Base-by-base conservation (phyloP, 768 basidiomycete genomes). In the Agaricus bisporus region DNA sequence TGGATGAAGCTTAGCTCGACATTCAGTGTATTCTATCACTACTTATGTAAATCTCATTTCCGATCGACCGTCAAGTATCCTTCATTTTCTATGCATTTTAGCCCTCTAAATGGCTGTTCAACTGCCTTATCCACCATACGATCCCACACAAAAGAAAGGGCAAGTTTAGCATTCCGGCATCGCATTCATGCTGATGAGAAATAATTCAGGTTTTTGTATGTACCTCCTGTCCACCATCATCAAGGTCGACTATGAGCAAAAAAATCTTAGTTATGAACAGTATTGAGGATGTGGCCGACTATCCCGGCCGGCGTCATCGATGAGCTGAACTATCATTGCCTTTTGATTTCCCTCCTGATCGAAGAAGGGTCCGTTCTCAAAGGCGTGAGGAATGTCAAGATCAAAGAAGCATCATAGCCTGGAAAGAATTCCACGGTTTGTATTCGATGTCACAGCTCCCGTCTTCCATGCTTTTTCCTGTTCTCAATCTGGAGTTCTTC, bases 341-440 rank as follows among this genome's bases (percentile, higher is more conserved):
- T 92, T 63, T 71, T 76, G 14, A 66, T 88, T 29, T 75, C 80
- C 8, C 57, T 79, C 48, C 67, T 70, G 43, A 58, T 69, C n/a
- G 63, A 68, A 35, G 46, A 63, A 36, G 48, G 59, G 17, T 58
- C 61, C 39, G 56, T 56, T 20, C 52, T 56, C 12, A 56, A 54
- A 41, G 61, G 62, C 59, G 63, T 65, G 17, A 48, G 73, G 11
- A 65, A 74, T 12, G 69, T 63, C 55, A 78, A 75, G 66, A 70
- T 92, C 37, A 67, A 67, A 15, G 91, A 97, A 65, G 92, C 90
- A 12, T 37, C 22, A 14, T n/a, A 95, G 94, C 70, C 91, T 94
- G 0, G 98, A 99, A 67, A 73, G 88, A 7, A 88, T 98, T 48
- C 95, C 95, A 0, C 98, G 95, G 94, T 99, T 98, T 64, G 94